A percentile compares a stretch with the other conserved stretches of the same genome.
phyloP scores from a whole-genome alignment of 192 early-diverging fungal genomes.

The Coemansia sp. region DNA sequence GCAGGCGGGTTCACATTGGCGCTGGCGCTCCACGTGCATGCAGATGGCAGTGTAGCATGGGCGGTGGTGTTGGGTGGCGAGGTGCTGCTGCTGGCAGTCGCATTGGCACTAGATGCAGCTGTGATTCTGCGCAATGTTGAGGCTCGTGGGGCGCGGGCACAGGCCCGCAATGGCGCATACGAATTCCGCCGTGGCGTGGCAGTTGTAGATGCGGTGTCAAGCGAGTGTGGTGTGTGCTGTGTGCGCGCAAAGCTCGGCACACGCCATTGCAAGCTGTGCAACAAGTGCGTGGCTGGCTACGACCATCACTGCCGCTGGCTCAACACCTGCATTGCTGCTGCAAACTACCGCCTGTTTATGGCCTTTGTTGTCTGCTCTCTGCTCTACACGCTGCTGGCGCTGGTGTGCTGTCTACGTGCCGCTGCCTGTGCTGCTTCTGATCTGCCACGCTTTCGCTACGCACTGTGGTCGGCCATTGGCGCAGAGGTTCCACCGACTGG shows the following conservation, averaged over 20 bases:
- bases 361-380: constrained; percentile 23
- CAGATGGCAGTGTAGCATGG: constrained; percentile 12
- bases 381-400: constrained; percentile 24
- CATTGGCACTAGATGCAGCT: constrained; percentile 21
- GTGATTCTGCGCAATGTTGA: constrained; percentile 28
- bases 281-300: constrained; percentile 42
- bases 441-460: constrained; percentile 12
- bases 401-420: constrained; percentile 23
- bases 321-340: constrained; percentile 31
- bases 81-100: constrained; percentile 6
- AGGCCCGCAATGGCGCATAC: constrained; percentile 34
- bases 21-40: constrained; percentile 27
- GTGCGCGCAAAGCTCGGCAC: constrained; percentile 14
- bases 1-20: constrained; percentile 12
- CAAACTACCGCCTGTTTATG: constrained; percentile 40
- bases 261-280: constrained; percentile 57
- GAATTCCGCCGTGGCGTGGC: constrained; percentile 37
- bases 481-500: background rate
- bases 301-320: constrained; percentile 49
- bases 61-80: constrained; percentile 17
- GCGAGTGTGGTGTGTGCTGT: constrained; percentile 46
- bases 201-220: constrained; percentile 28
- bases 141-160: constrained; percentile 22
- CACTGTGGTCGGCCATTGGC: constrained; percentile 25
- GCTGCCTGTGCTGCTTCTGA: constrained; percentile 17